These are phyloP conservation scores for Rhodotorula sp. DNA, from an alignment of 1,284 basidiomycete species.

Conservation along the genomic window DNA sequence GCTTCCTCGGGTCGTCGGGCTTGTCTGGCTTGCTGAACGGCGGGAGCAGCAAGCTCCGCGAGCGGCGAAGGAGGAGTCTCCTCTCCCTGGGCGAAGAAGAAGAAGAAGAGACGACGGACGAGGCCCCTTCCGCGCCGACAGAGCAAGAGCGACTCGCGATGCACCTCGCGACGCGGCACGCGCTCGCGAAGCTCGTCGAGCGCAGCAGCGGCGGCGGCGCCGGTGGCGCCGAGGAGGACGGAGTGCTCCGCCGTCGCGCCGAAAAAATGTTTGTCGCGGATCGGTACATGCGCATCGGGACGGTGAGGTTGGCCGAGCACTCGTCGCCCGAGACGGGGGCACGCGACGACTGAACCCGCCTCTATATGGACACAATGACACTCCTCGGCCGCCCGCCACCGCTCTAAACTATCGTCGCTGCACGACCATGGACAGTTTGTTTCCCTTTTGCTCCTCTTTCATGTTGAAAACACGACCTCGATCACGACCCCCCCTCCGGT, in stretches of 20 bases:
- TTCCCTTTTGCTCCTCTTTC: background rate
- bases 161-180: slow-evolving; percentile 7
- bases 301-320: slow-evolving; percentile 1
- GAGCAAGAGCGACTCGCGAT: background rate
- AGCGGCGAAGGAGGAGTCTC: background rate
- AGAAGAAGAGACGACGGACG: background rate
- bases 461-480: background rate
- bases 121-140: background rate
- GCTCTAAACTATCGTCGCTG: too few relatives aligned
- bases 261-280: slow-evolving; percentile 10
- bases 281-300: slow-evolving; percentile 16
- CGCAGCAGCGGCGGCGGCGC: background rate
- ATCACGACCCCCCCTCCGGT: too few relatives aligned
- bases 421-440: background rate
- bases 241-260: background rate
- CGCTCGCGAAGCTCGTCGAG: slow-evolving; percentile 16
- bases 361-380: too few relatives aligned
- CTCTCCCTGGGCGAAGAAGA: background rate
- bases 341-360: background rate
- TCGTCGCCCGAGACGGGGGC: background rate
- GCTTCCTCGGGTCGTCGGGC: slow-evolving; percentile 26
- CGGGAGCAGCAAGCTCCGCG: background rate
- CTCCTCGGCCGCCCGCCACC: too few relatives aligned
- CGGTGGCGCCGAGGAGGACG: too few relatives aligned
- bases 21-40: slow-evolving; percentile 5